Base-by-base conservation (phyloP, 345 rosid species). In the Physaria fendleri region DNA sequence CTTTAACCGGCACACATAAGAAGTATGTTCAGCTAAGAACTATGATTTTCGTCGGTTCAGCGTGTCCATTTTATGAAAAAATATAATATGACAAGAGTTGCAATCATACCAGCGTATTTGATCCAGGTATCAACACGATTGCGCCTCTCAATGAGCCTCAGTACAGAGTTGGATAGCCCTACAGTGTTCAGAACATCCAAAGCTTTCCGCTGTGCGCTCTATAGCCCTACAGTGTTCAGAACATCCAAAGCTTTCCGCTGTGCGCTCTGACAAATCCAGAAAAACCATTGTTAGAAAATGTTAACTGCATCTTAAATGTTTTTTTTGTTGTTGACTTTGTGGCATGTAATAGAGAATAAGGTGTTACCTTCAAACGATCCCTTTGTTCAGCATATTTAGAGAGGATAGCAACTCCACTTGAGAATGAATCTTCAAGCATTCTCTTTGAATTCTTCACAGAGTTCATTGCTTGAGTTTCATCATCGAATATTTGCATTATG, bases 71-170 rank as follows among this genome's bases (percentile, higher is more conserved):
- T 82, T 59, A 82, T 60, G 56, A 93, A 75, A 41, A 82, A 65
- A 74, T 69, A 85, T 66, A 93, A 47, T 34, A 90, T 64, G 38
- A 82, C 48, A 18, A 83, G 23, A 2, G 97, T 86, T 35, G 70
- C 62, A 12, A 76, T 56, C 96, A 89, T 93, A 52, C 99, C 97
- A 0, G 66, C 63, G 6, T 93, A 93, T 68, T 93, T 93, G 78
- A 93, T 89, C 95, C 84, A 79, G 1, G 60, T 79, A 59, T 93
- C 99, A 2, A 87, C 82, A 41, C 92, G 99, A 70, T 79, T 88
- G 53, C 99, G 82, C 83, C 91, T 81, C 78, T 89, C 97, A 11
- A 93, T 79, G 38, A 93, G 87, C 76, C 92, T 87, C 81, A 93
- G 55, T 13, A 89, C 92, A 0, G 95, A 83, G 62, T 79, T 93